Percentiles rank a stretch among this genome's conserved stretches.
phyloP scores from a whole-genome alignment of 805 yeast species.

The Yamadazyma tumulicola region DNA sequence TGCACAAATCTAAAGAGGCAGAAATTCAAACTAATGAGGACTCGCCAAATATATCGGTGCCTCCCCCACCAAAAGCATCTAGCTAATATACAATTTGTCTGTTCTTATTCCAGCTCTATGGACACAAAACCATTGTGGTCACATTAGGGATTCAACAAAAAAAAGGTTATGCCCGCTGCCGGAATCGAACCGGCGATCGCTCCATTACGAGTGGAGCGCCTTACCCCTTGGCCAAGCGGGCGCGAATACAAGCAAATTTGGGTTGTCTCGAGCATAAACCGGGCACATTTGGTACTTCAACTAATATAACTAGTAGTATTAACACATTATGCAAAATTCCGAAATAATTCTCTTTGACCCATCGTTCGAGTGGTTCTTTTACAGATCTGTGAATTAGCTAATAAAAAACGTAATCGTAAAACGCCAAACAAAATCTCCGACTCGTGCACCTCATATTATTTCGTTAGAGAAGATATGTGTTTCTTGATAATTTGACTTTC shows the following conservation, averaged over 20 bases:
- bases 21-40: conserved; percentile 18
- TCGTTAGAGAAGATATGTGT: background rate
- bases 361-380: too few species aligned
- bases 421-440: too few species aligned
- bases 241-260: conserved; percentile 12
- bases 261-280: background rate
- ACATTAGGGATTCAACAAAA: too few species aligned
- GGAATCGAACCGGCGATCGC: conserved; percentile 54
- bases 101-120: background rate
- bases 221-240: conserved; percentile 55
- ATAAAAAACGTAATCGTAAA: too few species aligned
- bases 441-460: too few species aligned
- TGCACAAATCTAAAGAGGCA: conserved; percentile 35
- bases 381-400: too few species aligned
- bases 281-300: too few species aligned
- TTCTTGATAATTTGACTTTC: background rate
- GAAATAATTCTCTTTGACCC: background rate
- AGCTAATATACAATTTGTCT: conserved; percentile 1
- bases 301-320: too few species aligned
- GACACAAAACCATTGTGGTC: too few species aligned
- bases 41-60: conserved; percentile 22
- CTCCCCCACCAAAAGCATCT: conserved; percentile 27
- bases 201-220: conserved; percentile 55
- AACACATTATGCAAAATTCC: background rate
- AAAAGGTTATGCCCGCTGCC: conserved; percentile 40